A percentile compares a stretch with the other conserved stretches of the same genome.
These are phyloP conservation scores for Alnus glutinosa DNA, from an alignment of 306 rosid species.

Conservation along the genomic window DNA sequence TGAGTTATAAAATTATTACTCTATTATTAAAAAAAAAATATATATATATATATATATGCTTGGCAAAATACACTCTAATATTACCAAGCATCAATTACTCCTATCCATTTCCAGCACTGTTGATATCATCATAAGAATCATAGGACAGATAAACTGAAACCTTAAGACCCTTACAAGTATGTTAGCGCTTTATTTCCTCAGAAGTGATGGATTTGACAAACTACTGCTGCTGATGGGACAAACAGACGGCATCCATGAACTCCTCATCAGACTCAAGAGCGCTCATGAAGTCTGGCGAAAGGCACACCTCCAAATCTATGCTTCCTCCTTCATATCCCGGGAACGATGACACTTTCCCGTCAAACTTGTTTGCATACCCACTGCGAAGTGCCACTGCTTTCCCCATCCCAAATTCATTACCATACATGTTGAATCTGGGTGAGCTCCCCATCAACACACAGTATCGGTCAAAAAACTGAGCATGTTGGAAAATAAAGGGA, in stretches of 20 bases:
- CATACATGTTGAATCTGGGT: conserved; percentile 57
- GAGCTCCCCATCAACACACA: conserved; percentile 51
- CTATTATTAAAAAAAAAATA: too few relatives aligned
- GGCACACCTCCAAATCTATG: conserved; percentile 56
- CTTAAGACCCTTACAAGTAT: too few relatives aligned
- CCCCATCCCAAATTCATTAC: conserved; percentile 76
- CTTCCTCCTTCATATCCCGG: conserved; percentile 58
- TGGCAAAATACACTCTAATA: too few relatives aligned
- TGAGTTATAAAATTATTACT: too few relatives aligned
- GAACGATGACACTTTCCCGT: conserved; percentile 48
- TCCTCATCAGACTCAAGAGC: conserved; percentile 49
- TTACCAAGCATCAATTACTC: too few relatives aligned
- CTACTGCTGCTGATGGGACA: neutral
- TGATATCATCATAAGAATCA: too few relatives aligned
- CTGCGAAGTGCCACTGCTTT: conserved; percentile 52
- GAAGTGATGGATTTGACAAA: neutral
- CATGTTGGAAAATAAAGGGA: conserved; percentile 5
- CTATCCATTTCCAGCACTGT: too few relatives aligned
- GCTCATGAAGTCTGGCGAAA: conserved; percentile 35
- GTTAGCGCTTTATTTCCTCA: too few relatives aligned
- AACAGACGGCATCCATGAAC: conserved; percentile 32
- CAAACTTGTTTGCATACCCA: conserved; percentile 55
- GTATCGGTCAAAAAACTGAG: conserved; percentile 10
- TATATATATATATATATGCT: too few relatives aligned
- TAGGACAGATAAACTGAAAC: too few relatives aligned